Conservation (phyloP, 2,329 filamentous ascomycete species). For the Exophiala aquamarina region DNA sequence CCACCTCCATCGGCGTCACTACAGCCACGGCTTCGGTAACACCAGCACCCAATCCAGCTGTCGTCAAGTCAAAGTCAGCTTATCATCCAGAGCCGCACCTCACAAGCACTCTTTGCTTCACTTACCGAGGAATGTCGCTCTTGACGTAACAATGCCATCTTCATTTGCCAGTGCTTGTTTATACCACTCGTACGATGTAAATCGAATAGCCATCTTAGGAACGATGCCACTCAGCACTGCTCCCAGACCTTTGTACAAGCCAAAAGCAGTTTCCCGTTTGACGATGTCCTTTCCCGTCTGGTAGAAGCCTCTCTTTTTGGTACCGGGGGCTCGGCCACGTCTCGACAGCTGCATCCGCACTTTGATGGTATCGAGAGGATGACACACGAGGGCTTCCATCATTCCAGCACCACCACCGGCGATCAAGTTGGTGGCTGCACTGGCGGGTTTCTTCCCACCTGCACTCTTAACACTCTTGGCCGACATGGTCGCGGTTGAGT, state of each 20-base stretch:
- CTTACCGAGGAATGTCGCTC: conserved; percentile 69
- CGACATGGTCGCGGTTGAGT: conserved; percentile 49
- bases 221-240: conserved; percentile 95
- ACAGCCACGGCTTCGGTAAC: conserved; percentile 95
- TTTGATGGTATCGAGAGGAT: conserved; percentile 97
- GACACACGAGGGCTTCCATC: conserved; percentile 97
- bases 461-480: conserved; percentile 58
- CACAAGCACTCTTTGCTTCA: conserved; percentile 16
- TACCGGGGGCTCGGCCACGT: conserved; percentile 76
- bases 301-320: conserved; percentile 82
- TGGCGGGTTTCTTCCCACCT: conserved; percentile 73
- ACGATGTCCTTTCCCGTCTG: conserved; percentile 84
- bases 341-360: conserved; percentile 98
- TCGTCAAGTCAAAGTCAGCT: conserved; percentile 10
- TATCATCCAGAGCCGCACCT: too few relatives aligned
- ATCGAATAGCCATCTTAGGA: conserved; percentile 98
- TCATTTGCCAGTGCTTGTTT: conserved; percentile 77
- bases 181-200: conserved; percentile 95
- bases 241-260: conserved; percentile 96
- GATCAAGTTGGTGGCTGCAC: conserved; percentile 90
- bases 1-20: conserved; percentile 97
- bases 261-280: conserved; percentile 83
- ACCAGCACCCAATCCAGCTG: conserved; percentile 85
- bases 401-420: conserved; percentile 96
- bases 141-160: conserved; percentile 67